Evolutionary conservation across 805 yeast genomes (phyloP), one percentile per base, ranked within the genome.

Genomic region (Kuraishia capsulata): DNA sequence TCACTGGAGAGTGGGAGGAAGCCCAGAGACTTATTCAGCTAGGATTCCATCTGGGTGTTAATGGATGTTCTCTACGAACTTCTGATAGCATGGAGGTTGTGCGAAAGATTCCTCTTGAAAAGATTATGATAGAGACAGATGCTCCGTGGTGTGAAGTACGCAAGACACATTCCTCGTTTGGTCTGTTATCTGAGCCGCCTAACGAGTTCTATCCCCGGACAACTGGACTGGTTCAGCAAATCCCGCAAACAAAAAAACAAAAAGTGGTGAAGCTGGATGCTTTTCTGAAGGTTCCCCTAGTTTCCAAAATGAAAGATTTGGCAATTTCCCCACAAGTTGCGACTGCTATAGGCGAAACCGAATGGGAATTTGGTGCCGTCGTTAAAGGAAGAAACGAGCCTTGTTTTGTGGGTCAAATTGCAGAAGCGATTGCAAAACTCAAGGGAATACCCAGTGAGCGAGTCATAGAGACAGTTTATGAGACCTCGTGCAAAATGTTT

Each of bases 101-200:
- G 0, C 60, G 63, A 31, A 50, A 55, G 19, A 72, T 92, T n/a
- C 97, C 97, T 0, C 50, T 77, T 6, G 75, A 78, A 4, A 71
- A 68, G 49, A 56, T 92, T 32, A 59, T 90, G 69, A 71, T 92
- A 8, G 99, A 92, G 54, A 90, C 97, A 0, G 98, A 92, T 60
- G 88, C 97, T 3, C 98, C 99, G 1, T 92, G 98, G 98, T 92
- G 99, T 63, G 97, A 89, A 53, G 76, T 92, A 34, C 69, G 94
- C 42, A 83, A 76, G 46, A 71, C 92, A 8, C 96, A 87, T 54
- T 86, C 87, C 2, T 73, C 92, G 13, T 76, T 73, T 58, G 62
- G 73, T 44, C 69, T 64, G 44, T 53, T 88, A 23, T 59, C 76
- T 0, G 51, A 62, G 6, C 72, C 74, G 44, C 85, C 85, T 3